Evolutionary conservation across 306 rosid species (phyloP), one percentile per base, ranked within the genome.

Genomic region (Canavalia ensiformis): DNA sequence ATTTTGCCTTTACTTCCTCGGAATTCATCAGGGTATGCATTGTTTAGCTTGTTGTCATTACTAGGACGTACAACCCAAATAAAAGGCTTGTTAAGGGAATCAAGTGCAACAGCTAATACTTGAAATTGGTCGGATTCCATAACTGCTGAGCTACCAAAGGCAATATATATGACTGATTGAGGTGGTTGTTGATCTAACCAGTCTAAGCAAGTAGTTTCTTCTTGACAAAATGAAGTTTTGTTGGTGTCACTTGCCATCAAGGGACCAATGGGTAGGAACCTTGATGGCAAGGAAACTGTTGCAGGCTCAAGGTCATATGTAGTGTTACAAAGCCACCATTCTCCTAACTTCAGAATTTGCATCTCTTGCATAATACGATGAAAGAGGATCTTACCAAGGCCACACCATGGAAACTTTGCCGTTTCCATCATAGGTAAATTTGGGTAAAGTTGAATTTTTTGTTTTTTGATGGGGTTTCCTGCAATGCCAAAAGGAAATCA

Each of bases 241-340:
- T 18, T 11, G 52, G 18, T 34, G 52, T 68, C 44, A 74, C 42
- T 81, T 42, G 4, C 59, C 7, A 81, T 55, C 13, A 74, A n/a
- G 10, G 85, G 85, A 5, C 85, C 85, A 75, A 82, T 72, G 7
- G 77, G 76, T 6, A 75, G 39, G 64, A 75, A 4, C 47, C 11
- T 58, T 25, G 76, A 77, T 33, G 74, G 47, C n/a, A 82, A 4
- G 6, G 81, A 34, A 28, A 75, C 12, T 25, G 81, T 51, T 1
- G 33, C 85, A 7, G 76, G 54, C 52, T 81, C 85, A 49, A 81
- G 85, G 10, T 81, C 71, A 28, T 28, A 28, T 7, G 66, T 30
- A 6, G 62, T 66, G 69, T 73, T 81, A 66, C 81, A 81, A 55
- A 81, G 81, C 85, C 81, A 74, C 85, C 80, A 81, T n/a, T 74